Evolutionary conservation across 352 stramenopile species (phyloP), one percentile per base, ranked within the genome.

Genomic region (Phytophthora podocarpi): DNA sequence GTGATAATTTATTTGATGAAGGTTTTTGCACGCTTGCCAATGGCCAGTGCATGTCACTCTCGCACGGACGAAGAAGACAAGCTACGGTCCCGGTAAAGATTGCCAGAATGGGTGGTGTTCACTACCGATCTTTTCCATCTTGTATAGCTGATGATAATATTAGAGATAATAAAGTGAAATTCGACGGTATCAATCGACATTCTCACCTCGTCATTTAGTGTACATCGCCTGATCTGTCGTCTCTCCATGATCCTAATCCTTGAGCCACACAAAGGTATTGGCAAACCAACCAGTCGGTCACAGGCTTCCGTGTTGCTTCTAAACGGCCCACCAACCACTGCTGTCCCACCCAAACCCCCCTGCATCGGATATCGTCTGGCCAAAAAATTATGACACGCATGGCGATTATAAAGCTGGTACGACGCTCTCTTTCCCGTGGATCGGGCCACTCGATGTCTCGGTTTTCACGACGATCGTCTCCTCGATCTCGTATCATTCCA

Each of bases 131-230:
- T 71, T 2, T 71, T 66, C 8, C 62, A 67, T 27, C 16, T 49
- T 9, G 48, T 68, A 2, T 68, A 68, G 20, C 55, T 64, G 27
- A 64, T 58, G 24, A 58, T n/a, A n/a, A n/a, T n/a, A n/a, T n/a
- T n/a, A n/a, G n/a, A n/a, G n/a, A n/a, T n/a, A n/a, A n/a, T n/a
- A n/a, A n/a, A n/a, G n/a, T n/a, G n/a, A n/a, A n/a, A n/a, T n/a
- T n/a, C 24, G 5, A 20, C 58, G 10, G 45, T 50, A 7, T 34
- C 28, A 13, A 27, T 34, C 11, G 54, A 63, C 27, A 41, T 40
- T 31, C 4, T 57, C 43, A 49, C 23, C 23, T 63, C 43, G 20
- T 13, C 20, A 5, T 57, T 63, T 41, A 37, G 20, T 11, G n/a
- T 63, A 1, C 16, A 43, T 26, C 51, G 39, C 1, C 28, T 59